Conservation (phyloP, 2,329 filamentous ascomycete genomes). For the Talaromyces marneffei region DNA sequence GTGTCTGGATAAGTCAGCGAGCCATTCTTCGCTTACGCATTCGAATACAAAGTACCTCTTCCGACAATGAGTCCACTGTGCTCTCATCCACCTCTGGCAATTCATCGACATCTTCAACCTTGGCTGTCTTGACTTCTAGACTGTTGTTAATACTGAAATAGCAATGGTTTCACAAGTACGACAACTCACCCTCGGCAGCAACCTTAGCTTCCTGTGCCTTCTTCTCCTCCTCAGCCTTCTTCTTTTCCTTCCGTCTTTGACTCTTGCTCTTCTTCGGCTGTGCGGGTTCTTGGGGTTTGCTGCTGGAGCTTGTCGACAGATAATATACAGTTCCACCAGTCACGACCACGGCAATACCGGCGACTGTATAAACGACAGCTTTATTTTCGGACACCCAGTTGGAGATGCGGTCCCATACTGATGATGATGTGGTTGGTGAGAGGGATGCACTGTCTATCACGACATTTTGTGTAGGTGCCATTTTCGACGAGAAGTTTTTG, state of each 20-base stretch:
- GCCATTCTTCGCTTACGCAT: neutral
- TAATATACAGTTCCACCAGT: conserved; percentile 93
- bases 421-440: conserved; percentile 51
- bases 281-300: conserved; percentile 35
- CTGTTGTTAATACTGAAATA: neutral
- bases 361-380: conserved; percentile 90
- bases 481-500: neutral
- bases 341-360: conserved; percentile 85
- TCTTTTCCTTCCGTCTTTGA: conserved; percentile 81
- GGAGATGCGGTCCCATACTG: conserved; percentile 83
- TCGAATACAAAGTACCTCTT: conserved; percentile 36
- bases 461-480: conserved; percentile 13
- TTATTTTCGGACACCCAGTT: conserved; percentile 95
- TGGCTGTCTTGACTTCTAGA: conserved; percentile 39
- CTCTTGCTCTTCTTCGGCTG: conserved; percentile 73
- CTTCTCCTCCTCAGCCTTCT: conserved; percentile 51
- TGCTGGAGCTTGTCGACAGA: conserved; percentile 50
- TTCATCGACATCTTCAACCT: conserved; percentile 55
- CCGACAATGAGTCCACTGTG: conserved; percentile 42
- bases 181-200: conserved; percentile 33
- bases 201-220: conserved; percentile 49
- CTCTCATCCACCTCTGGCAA: conserved; percentile 58
- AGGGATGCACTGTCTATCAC: conserved; percentile 26
- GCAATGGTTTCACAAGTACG: too few relatives aligned
- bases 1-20: conserved; percentile 50